A percentile compares a stretch with the other conserved stretches of the same genome.
Conservation (phyloP, 2,329 filamentous ascomycete species). For the Ascochyta lentis region DNA sequence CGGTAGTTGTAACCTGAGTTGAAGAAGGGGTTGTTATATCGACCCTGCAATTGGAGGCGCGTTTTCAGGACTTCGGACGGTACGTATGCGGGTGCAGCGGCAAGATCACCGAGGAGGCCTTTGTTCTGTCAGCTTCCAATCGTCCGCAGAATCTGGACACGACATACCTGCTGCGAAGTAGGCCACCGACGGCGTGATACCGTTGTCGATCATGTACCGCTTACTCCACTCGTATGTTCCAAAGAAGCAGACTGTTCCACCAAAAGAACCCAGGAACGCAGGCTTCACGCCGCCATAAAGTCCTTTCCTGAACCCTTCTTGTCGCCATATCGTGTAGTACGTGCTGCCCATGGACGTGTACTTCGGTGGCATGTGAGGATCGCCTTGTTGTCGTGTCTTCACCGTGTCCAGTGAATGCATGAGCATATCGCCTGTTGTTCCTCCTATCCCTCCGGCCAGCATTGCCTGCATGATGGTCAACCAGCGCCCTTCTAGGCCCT, state of each 20-base stretch:
- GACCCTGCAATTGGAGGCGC: constrained; percentile 91
- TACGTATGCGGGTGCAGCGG: constrained; percentile 91
- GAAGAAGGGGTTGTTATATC: constrained; percentile 94
- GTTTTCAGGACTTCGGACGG: constrained; percentile 98
- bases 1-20: constrained; percentile 95
- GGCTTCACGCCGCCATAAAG: constrained; percentile 94
- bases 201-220: constrained; percentile 81
- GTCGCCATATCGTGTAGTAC: constrained; percentile 89
- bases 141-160: constrained; percentile 43
- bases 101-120: constrained; percentile 91
- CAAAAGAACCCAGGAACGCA: constrained; percentile 89
- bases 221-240: constrained; percentile 97
- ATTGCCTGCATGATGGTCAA: constrained; percentile 70
- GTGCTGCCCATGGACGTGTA: constrained; percentile 90
- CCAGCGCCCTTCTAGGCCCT: constrained; percentile 13
- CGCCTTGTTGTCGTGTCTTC: constrained; percentile 96
- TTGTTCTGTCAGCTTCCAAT: not conserved
- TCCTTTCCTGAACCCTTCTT: constrained; percentile 85
- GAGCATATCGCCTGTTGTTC: constrained; percentile 91
- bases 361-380: constrained; percentile 89
- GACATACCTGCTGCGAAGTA: constrained; percentile 80
- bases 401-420: constrained; percentile 99
- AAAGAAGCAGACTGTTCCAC: constrained; percentile 93
- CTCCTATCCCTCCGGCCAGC: constrained; percentile 92
- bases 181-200: constrained; percentile 79